Conservation (phyloP, 371 early-diverging fungal genomes). For the Saksenaea vasiformis region DNA sequence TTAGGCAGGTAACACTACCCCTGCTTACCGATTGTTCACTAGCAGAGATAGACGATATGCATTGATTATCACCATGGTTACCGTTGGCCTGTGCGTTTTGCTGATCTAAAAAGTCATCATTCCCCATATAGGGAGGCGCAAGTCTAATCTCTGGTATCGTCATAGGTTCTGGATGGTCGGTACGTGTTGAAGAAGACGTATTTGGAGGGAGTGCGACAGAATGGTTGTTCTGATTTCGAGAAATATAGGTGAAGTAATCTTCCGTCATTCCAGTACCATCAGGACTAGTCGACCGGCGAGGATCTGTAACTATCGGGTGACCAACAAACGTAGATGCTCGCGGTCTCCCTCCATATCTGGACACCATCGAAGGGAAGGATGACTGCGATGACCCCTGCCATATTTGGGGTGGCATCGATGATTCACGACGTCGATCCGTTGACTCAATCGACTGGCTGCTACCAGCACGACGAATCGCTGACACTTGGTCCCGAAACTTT, state of each 20-base stretch:
- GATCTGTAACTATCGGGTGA: not conserved
- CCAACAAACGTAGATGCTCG: conserved; percentile 14
- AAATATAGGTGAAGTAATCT: conserved; percentile 29
- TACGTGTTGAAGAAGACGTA: conserved; percentile 3
- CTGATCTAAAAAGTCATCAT: not conserved
- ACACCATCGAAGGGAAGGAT: not conserved
- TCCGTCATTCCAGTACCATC: conserved; percentile 19
- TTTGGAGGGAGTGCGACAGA: not conserved
- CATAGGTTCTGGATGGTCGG: not conserved
- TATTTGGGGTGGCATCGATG: conserved; percentile 11
- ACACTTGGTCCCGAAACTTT: conserved; percentile 43
- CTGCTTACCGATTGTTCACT: not conserved
- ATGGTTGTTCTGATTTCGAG: conserved; percentile 16
- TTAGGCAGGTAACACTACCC: not conserved
- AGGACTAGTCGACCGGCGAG: conserved; percentile 2
- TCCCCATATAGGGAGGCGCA: conserved; percentile 2
- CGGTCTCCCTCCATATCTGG: conserved; percentile 8
- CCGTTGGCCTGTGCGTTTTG: not conserved
- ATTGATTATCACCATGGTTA: not conserved
- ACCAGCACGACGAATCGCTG: conserved; percentile 30
- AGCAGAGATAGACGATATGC: not conserved
- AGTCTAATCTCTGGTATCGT: conserved; percentile 19
- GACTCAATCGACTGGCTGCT: conserved; percentile 24
- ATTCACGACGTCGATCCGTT: conserved; percentile 8
- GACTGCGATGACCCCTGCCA: not conserved